Evolutionary conservation across 306 rosid genomes (phyloP).

Genomic region (Acacia melanoxylon): DNA sequence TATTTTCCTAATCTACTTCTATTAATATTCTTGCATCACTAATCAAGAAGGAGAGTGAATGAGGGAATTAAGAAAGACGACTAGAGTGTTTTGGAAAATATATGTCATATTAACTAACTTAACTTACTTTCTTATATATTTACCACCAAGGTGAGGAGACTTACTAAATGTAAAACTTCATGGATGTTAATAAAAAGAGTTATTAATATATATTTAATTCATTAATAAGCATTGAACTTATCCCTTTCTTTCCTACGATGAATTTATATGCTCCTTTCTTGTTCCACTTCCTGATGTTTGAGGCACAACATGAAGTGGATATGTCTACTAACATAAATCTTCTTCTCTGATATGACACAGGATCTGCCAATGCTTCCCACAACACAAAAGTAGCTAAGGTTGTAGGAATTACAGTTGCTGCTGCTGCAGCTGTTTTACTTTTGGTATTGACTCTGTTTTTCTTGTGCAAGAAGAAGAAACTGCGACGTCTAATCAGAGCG

Average conservation of each 20-base stretch:
- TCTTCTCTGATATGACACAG: constrained; percentile 35
- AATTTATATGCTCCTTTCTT: background rate
- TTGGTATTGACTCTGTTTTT: constrained; percentile 41
- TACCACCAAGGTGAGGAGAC: background rate
- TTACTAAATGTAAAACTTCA: background rate
- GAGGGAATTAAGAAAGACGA: no score
- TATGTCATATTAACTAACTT: no score
- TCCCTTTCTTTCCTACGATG: background rate
- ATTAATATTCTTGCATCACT: no score
- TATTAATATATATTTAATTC: background rate
- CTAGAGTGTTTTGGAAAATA: no score
- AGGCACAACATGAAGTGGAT: background rate
- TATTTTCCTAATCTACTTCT: no score
- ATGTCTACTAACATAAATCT: background rate
- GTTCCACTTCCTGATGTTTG: background rate
- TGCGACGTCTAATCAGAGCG: constrained; percentile 1
- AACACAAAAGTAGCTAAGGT: constrained; percentile 29
- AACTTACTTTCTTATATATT: background rate
- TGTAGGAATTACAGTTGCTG: constrained; percentile 45
- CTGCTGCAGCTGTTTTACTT: constrained; percentile 42
- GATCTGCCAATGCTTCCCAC: constrained; percentile 38
- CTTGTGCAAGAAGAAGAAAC: constrained; percentile 44
- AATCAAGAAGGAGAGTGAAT: no score
- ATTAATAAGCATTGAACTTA: background rate
- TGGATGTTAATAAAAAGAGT: background rate